Evolutionary conservation across 2,329 filamentous ascomycete genomes (phyloP).

Genomic region (Diplodia intermedia): DNA sequence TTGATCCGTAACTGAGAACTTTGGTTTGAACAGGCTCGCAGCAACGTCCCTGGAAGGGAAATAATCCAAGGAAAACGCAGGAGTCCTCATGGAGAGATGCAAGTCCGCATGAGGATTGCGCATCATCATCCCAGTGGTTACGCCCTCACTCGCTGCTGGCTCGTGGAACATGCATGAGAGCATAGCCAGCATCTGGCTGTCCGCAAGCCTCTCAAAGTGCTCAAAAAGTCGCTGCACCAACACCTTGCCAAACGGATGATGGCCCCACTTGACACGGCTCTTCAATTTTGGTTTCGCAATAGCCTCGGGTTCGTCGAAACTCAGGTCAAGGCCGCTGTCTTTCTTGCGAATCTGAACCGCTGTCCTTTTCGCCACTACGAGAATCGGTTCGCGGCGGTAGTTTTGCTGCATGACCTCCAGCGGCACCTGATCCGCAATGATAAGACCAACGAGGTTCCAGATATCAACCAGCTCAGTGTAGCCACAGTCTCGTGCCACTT

Average conservation of each 20-base stretch:
- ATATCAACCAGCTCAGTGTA: slow-evolving; percentile 76
- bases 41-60: slow-evolving; percentile 53
- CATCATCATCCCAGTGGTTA: slow-evolving; percentile 47
- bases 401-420: slow-evolving; percentile 67
- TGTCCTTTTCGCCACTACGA: slow-evolving; percentile 72
- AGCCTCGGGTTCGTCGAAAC: slow-evolving; percentile 52
- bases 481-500: slow-evolving; percentile 74
- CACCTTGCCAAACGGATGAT: slow-evolving; percentile 63
- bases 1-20: slow-evolving; percentile 42
- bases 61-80: slow-evolving; percentile 56
- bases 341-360: slow-evolving; percentile 59
- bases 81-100: slow-evolving; percentile 53
- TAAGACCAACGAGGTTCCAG: slow-evolving; percentile 80
- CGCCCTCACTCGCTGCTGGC: slow-evolving; percentile 51
- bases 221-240: slow-evolving; percentile 64
- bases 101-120: slow-evolving; percentile 39
- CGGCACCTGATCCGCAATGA: slow-evolving; percentile 79
- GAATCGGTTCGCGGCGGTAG: slow-evolving; percentile 64
- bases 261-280: slow-evolving; percentile 62
- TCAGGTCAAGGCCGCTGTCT: slow-evolving; percentile 57
- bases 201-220: slow-evolving; percentile 66
- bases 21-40: slow-evolving; percentile 52
- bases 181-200: slow-evolving; percentile 71
- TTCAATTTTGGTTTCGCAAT: slow-evolving; percentile 50
- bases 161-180: slow-evolving; percentile 66